A percentile compares a stretch with the other conserved stretches of the same genome.
Evolutionary conservation across 1,139 yeast genomes (phyloP).

Genomic region (Arxiozyma heterogenica): DNA sequence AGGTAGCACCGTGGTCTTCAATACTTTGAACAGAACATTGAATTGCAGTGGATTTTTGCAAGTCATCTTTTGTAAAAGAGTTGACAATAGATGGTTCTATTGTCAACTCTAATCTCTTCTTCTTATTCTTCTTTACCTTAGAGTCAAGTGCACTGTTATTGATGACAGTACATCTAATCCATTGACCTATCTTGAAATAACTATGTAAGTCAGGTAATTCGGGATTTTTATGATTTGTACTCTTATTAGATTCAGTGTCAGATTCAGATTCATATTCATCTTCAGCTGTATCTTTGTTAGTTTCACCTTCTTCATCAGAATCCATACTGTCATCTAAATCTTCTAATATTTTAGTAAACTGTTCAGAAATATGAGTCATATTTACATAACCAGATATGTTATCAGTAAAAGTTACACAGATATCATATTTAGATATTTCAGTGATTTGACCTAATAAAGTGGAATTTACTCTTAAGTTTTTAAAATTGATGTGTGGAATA

Average conservation of each 20-base stretch:
- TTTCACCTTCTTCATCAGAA: constrained; percentile 29
- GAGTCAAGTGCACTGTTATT: constrained; percentile 36
- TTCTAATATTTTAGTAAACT: constrained; percentile 49
- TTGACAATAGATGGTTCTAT: constrained; percentile 73
- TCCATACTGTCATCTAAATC: constrained; percentile 40
- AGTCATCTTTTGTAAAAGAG: constrained; percentile 53
- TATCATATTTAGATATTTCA: constrained; percentile 50
- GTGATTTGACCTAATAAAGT: constrained; percentile 67
- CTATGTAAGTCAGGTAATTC: constrained; percentile 48
- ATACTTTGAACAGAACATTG: constrained; percentile 72
- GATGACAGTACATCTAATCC: constrained; percentile 71
- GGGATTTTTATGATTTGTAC: constrained; percentile 29
- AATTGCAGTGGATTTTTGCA: constrained; percentile 48
- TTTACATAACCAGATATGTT: constrained; percentile 74
- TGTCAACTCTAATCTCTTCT: constrained; percentile 59
- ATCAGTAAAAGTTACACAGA: constrained; percentile 72
- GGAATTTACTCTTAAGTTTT: constrained; percentile 60
- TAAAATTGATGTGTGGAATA: constrained; percentile 55
- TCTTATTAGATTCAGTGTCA: constrained; percentile 20
- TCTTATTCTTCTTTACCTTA: constrained; percentile 32
- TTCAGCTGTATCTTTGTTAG: constrained; percentile 17
- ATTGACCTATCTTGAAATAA: constrained; percentile 66
- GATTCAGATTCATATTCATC: constrained; percentile 26
- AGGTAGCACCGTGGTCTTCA: constrained; percentile 85
- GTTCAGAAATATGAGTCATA: constrained; percentile 63